Evolutionary conservation across 306 rosid genomes (phyloP), one percentile per base, ranked within the genome.

Genomic region (Pueraria montana): DNA sequence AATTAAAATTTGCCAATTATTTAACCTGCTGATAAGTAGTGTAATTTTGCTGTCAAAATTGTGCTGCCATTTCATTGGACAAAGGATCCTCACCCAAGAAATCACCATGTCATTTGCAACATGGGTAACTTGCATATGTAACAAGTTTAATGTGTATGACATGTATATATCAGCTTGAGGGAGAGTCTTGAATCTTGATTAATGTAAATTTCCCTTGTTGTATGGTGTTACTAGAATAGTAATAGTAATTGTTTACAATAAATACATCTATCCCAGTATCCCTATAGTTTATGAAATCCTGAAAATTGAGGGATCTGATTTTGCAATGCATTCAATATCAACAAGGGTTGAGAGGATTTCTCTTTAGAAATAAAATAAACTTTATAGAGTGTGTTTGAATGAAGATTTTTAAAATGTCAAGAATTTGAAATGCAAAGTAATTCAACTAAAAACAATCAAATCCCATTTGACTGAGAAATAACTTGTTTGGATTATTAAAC

Each of bases 1-100:
- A 18, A 26, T 16, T 23, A 53, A 27, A 40, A 5, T 18, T 69
- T 80, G 17, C 32, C 27, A 20, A 69, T 59, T 24, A 53, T 23
- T 34, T 20, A 34, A 53, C 40, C 45, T 2, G 16, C 20, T 5
- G 69, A 38, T 80, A 53, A 58, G 27, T 42, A 6, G 46, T 68
- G 30, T 61, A n/a, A 76, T 83, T 45, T n/a, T n/a, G n/a, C n/a
- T 71, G 27, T 74, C 18, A 40, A 55, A 53, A 71, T 69, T 61
- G 61, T 53, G 61, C 62, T 18, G 4, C 62, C 27, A 55, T 18
- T 20, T 55, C 62, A 55, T 55, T 9, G 5, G 62, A 53, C 27
- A 55, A 53, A 18, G 21, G 24, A 6, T 53, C 11, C 61, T 34
- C 61, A 53, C 24, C 26, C 26, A 4, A 5, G 24, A 18, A 55